phyloP scores from a whole-genome alignment of 2,329 filamentous ascomycete genomes.

The Cercospora zeae-maydis region DNA sequence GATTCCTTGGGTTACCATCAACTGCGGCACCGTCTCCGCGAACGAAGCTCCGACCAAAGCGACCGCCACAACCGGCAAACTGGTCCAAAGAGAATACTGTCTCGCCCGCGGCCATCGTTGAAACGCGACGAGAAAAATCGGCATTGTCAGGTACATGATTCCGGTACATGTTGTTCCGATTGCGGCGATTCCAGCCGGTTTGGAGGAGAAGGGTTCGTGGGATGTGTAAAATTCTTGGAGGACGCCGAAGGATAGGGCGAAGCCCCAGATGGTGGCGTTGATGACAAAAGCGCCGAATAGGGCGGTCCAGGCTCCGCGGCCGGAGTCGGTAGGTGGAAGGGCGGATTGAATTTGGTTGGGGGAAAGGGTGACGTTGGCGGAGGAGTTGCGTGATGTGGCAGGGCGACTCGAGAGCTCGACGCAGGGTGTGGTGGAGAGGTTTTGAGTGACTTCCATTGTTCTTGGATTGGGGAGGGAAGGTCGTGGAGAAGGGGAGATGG shows the following conservation, averaged over 20 bases:
- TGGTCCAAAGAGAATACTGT: constrained; percentile 31
- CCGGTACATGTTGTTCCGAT: constrained; percentile 43
- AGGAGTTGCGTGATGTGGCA: background rate
- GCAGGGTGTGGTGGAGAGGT: background rate
- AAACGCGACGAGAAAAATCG: constrained; percentile 40
- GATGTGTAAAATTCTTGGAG: constrained; percentile 32
- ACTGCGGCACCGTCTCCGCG: constrained; percentile 36
- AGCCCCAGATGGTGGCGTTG: constrained; percentile 33
- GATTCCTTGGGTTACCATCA: constrained; percentile 42
- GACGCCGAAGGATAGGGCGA: constrained; percentile 33
- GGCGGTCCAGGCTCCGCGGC: constrained; percentile 45
- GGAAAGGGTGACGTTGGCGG: background rate
- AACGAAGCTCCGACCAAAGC: constrained; percentile 40
- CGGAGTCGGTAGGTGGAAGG: constrained; percentile 40
- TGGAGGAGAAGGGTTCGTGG: constrained; percentile 24
- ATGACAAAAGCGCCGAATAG: constrained; percentile 43
- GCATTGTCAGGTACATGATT: constrained; percentile 47
- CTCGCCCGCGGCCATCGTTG: constrained; percentile 36
- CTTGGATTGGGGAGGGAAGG: background rate
- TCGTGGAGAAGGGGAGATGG: background rate
- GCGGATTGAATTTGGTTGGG: constrained; percentile 9
- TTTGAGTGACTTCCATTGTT: background rate
- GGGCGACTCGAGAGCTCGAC: constrained; percentile 4
- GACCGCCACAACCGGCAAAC: constrained; percentile 38
- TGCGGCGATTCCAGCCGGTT: constrained; percentile 39